These are phyloP conservation scores for Trichaptum fuscoviolaceum DNA, from an alignment of 768 basidiomycete species.

Conservation along the genomic window DNA sequence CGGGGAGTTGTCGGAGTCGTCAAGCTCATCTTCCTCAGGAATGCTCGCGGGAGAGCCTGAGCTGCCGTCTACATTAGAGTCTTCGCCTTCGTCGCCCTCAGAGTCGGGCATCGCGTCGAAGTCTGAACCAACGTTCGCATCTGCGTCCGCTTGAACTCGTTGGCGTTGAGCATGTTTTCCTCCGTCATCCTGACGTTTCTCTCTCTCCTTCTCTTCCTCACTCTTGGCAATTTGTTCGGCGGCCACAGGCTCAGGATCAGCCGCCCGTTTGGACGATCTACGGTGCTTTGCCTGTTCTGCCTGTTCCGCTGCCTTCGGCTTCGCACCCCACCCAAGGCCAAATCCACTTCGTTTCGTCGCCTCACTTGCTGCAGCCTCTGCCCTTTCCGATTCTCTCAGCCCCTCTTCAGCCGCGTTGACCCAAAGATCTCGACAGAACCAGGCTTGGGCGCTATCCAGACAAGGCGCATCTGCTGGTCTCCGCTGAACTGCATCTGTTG, in stretches of 20 bases:
- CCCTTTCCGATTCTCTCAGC: conserved; percentile 46
- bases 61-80: conserved; percentile 30
- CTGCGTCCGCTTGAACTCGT: conserved; percentile 43
- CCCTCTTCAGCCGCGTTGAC: conserved; percentile 78
- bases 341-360: conserved; percentile 13
- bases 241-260: conserved; percentile 9
- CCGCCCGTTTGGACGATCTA: conserved; percentile 24
- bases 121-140: conserved; percentile 82
- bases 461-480: conserved; percentile 81
- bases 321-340: conserved; percentile 17
- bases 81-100: conserved; percentile 29
- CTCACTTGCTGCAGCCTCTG: conserved; percentile 15
- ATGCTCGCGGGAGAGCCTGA: conserved; percentile 26
- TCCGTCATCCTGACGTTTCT: conserved; percentile 27
- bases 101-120: conserved; percentile 81
- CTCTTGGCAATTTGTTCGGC: conserved; percentile 2
- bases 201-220: conserved; percentile 25
- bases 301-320: conserved; percentile 29
- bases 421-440: conserved; percentile 99
- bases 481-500: conserved; percentile 39
- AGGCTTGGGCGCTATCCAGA: conserved; percentile 93
- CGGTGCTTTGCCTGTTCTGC: conserved; percentile 25
- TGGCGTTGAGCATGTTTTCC: conserved; percentile 22
- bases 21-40: conserved; percentile 22
- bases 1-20: conserved; percentile 20